A percentile compares a stretch with the other conserved stretches of the same genome.
These are phyloP conservation scores for Aleurites moluccanus DNA, from an alignment of 441 rosid species.

Conservation along the genomic window DNA sequence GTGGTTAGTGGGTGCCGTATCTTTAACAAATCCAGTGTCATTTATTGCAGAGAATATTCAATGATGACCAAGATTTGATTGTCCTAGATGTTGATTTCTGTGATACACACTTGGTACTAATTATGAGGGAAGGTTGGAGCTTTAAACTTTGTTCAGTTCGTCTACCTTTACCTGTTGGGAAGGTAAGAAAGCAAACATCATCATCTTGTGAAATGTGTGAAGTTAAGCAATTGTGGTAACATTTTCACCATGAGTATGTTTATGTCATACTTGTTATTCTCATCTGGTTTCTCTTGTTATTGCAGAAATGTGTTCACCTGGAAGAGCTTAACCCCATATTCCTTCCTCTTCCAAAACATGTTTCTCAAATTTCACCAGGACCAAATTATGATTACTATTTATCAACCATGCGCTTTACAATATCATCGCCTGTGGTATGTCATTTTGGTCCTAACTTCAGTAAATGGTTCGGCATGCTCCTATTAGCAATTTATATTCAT, in stretches of 20 bases:
- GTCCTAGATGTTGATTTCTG: constrained; percentile 91
- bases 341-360: constrained; percentile 81
- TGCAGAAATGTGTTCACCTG: constrained; percentile 56
- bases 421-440: constrained; percentile 90
- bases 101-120: constrained; percentile 61
- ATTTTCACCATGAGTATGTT: constrained; percentile 4
- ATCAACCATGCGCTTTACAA: constrained; percentile 75
- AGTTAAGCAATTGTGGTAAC: background rate
- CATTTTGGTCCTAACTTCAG: constrained; percentile 12
- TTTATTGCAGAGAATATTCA: constrained; percentile 58
- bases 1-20: background rate
- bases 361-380: constrained; percentile 75
- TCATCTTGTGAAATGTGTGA: constrained; percentile 10
- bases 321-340: constrained; percentile 66
- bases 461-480: constrained; percentile 14
- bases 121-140: constrained; percentile 54
- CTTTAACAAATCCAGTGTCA: constrained; percentile 9
- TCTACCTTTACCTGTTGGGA: constrained; percentile 60
- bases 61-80: constrained; percentile 47
- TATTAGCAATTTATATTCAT: constrained; percentile 2
- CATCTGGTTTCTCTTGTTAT: constrained; percentile 17
- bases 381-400: constrained; percentile 85
- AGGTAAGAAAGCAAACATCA: constrained; percentile 39
- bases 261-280: constrained; percentile 23
- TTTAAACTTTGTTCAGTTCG: constrained; percentile 70